Conservation (phyloP, 805 yeast species). For the Teunomyces kruisii region DNA sequence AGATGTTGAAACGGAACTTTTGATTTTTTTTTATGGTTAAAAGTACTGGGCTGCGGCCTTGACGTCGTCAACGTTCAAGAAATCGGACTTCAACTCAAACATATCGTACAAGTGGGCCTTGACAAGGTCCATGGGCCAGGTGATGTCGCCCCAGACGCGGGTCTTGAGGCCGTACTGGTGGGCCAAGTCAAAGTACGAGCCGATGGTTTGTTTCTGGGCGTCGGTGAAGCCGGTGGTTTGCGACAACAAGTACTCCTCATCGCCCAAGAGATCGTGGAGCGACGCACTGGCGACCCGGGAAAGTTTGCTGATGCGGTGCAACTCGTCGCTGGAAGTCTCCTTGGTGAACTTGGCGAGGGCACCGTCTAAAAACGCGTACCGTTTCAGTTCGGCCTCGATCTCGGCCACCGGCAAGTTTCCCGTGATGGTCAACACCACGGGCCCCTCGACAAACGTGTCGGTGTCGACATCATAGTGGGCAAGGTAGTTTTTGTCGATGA, state of each 20-base stretch:
- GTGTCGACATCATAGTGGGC: constrained; percentile 44
- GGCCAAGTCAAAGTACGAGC: constrained; percentile 36
- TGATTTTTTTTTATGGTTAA: constrained; percentile 5
- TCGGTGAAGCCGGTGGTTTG: constrained; percentile 28
- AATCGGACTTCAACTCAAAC: constrained; percentile 50
- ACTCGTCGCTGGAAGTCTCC: constrained; percentile 20
- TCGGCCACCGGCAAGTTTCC: constrained; percentile 58
- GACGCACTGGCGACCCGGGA: constrained; percentile 47
- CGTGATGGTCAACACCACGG: constrained; percentile 62
- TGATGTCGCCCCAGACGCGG: constrained; percentile 70
- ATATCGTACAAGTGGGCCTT: constrained; percentile 51
- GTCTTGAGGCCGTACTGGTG: constrained; percentile 53
- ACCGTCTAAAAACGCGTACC: constrained; percentile 55
- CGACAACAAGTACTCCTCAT: constrained; percentile 13
- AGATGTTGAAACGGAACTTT: constrained; percentile 47
- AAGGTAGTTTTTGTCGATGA: constrained; percentile 50
- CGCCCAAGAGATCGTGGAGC: constrained; percentile 30
- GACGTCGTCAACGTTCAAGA: constrained; percentile 64
- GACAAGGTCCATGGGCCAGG: constrained; percentile 56
- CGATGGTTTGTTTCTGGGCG: constrained; percentile 29
- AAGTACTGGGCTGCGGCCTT: constrained; percentile 27
- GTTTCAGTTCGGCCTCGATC: constrained; percentile 19
- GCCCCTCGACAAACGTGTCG: constrained; percentile 43
- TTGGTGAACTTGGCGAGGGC: constrained; percentile 37
- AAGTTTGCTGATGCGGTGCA: constrained; percentile 23